phyloP scores from a whole-genome alignment of 345 rosid species.

The Hirschfeldia incana region DNA sequence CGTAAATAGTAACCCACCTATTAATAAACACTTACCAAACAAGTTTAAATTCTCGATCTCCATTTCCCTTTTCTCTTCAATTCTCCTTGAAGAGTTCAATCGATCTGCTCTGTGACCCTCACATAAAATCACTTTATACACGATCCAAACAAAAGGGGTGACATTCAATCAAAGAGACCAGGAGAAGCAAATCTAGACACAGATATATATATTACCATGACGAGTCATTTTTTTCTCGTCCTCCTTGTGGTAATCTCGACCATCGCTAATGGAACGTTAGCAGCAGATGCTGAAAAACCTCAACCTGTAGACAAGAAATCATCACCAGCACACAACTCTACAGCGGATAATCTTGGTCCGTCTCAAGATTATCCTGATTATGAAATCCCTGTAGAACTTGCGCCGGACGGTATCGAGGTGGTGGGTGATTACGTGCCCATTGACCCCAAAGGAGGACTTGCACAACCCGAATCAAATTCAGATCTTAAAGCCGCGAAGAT shows the following conservation, averaged over 20 bases:
- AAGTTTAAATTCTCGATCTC: conserved; percentile 21
- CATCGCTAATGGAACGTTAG: conserved; percentile 14
- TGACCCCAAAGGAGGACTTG: conserved; percentile 9
- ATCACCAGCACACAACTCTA: conserved; percentile 1
- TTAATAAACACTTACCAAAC: not conserved
- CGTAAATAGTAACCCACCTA: conserved; percentile 7
- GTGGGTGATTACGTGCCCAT: conserved; percentile 33
- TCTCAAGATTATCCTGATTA: conserved; percentile 42
- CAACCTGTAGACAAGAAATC: conserved; percentile 13
- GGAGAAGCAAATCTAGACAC: not conserved
- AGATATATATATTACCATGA: conserved; percentile 15
- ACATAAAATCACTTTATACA: not conserved
- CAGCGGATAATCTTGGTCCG: conserved; percentile 37
- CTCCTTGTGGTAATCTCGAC: not conserved
- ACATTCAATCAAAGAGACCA: not conserved
- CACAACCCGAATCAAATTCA: conserved; percentile 19
- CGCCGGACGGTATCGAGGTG: conserved; percentile 33
- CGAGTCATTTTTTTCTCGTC: not conserved
- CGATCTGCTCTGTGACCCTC: not conserved
- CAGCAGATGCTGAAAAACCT: conserved; percentile 21
- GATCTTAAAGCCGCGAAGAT: not conserved
- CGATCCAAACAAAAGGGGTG: not conserved
- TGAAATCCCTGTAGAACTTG: conserved; percentile 37
- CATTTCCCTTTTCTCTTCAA: conserved; percentile 3
- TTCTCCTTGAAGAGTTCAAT: conserved; percentile 1